Evolutionary conservation across 2,329 filamentous ascomycete genomes (phyloP), one percentile per base, ranked within the genome.

Genomic region (Ophiostoma fasciatum): DNA sequence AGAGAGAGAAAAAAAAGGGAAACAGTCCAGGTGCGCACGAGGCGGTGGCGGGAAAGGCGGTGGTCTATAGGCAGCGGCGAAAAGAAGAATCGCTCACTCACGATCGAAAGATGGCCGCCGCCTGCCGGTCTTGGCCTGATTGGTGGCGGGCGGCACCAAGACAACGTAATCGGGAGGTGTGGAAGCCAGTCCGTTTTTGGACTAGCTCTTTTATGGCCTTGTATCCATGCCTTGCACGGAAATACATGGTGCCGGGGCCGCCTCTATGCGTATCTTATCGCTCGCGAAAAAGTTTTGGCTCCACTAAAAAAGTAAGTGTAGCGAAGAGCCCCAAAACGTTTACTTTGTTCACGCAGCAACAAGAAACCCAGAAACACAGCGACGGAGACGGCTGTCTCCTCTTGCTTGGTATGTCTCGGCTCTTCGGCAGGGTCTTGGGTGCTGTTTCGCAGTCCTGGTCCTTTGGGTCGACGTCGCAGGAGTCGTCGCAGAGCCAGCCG

Each of bases 91-190:
- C 28, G 37, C 35, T 36, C 22, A 29, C 32, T 34, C 38, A 34
- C 33, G 35, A 36, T 40, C 32, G 31, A 36, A 31, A n/a, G n/a
- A n/a, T n/a, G n/a, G n/a, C n/a, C n/a, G n/a, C n/a, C 28, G 17
- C 34, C 15, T 31, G 28, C 35, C 31, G 32, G 34, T 38, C 20
- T 20, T 30, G 6, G 18, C 25, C 28, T 26, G 20, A n/a, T 17
- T 33, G 30, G 38, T 33, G 41, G 38, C 41, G 37, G 33, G 36
- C 29, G 28, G 23, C 12, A 21, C 17, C 19, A 22, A 18, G 28
- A 31, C 40, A 42, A 45, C 42, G 40, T 45, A 45, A 43, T 45
- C 40, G 38, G 42, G 33, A 41, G 22, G 32, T 33, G 14, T 39
- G 42, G 38, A 41, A 39, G 38, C 42, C 21, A 43, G 21, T 30